Percentiles rank a stretch among this genome's conserved stretches.
These are phyloP conservation scores for Byssothecium circinans DNA, from an alignment of 2,329 filamentous ascomycete genomes.

Conservation along the genomic window DNA sequence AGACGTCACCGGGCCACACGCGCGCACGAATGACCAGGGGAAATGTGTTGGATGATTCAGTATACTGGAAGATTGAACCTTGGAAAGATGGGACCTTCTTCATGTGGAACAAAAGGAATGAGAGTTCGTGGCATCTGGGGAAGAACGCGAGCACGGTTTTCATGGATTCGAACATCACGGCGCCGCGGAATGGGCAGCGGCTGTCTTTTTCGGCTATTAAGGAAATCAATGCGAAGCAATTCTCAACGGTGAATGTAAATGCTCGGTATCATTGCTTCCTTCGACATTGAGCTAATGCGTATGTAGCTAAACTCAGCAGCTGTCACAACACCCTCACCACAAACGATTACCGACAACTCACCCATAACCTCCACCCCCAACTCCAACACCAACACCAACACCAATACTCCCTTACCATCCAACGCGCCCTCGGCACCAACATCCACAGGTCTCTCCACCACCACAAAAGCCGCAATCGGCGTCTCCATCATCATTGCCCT, in stretches of 20 bases:
- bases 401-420: neutral
- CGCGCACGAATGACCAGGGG: conserved; percentile 17
- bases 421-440: neutral
- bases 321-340: too few relatives aligned
- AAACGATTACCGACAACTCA: too few relatives aligned
- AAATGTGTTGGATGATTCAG: conserved; percentile 20
- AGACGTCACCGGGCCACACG: conserved; percentile 15
- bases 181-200: conserved; percentile 16
- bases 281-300: too few relatives aligned
- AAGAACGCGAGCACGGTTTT: conserved; percentile 8
- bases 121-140: conserved; percentile 16
- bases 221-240: conserved; percentile 55
- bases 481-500: conserved; percentile 16
- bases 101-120: conserved; percentile 23
- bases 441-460: conserved; percentile 23
- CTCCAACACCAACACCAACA: neutral
- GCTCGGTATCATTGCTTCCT: too few relatives aligned
- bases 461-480: conserved; percentile 23
- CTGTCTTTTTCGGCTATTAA: conserved; percentile 2
- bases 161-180: conserved; percentile 20
- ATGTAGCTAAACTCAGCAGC: too few relatives aligned
- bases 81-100: conserved; percentile 26
- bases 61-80: conserved; percentile 22
- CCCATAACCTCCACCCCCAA: too few relatives aligned
- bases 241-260: conserved; percentile 13